phyloP scores from a whole-genome alignment of 805 yeast species.

The Metschnikowia drakensbergensis region DNA sequence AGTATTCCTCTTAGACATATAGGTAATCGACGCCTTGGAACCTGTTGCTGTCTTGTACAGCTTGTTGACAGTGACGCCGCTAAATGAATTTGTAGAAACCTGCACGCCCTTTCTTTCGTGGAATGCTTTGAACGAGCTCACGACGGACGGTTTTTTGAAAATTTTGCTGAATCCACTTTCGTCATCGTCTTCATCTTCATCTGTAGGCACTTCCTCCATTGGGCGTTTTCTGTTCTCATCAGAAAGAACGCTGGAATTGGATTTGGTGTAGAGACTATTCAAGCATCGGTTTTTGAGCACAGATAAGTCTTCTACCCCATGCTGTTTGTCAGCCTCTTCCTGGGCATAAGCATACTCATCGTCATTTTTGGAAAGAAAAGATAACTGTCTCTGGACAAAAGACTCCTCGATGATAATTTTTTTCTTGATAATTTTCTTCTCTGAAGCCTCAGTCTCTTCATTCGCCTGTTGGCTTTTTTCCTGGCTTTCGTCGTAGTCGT shows the following conservation, averaged over 20 bases:
- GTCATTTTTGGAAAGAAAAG: constrained; percentile 42
- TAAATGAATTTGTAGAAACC: constrained; percentile 39
- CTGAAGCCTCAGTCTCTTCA: constrained; percentile 16
- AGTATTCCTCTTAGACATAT: constrained; percentile 37
- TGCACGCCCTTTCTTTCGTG: constrained; percentile 36
- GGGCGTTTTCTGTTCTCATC: constrained; percentile 11
- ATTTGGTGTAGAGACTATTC: constrained; percentile 24
- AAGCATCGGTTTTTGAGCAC: constrained; percentile 44
- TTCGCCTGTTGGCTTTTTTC: not conserved
- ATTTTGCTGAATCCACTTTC: constrained; percentile 38
- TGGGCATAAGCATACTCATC: constrained; percentile 34
- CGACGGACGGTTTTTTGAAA: constrained; percentile 44
- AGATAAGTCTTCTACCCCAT: constrained; percentile 43
- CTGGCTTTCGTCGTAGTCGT: constrained; percentile 12
- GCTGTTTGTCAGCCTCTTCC: constrained; percentile 31
- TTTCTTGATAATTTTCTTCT: constrained; percentile 28
- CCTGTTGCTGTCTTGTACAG: constrained; percentile 54
- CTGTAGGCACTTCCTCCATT: constrained; percentile 18
- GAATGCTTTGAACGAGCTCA: constrained; percentile 43
- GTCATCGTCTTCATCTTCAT: constrained; percentile 27
- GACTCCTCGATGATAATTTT: constrained; percentile 44
- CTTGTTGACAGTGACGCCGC: constrained; percentile 51
- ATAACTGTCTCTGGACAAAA: constrained; percentile 53
- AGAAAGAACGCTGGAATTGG: constrained; percentile 4
- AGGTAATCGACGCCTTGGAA: constrained; percentile 55